phyloP scores from a whole-genome alignment of 257 asterid genomes.

The Ilex asprella region DNA sequence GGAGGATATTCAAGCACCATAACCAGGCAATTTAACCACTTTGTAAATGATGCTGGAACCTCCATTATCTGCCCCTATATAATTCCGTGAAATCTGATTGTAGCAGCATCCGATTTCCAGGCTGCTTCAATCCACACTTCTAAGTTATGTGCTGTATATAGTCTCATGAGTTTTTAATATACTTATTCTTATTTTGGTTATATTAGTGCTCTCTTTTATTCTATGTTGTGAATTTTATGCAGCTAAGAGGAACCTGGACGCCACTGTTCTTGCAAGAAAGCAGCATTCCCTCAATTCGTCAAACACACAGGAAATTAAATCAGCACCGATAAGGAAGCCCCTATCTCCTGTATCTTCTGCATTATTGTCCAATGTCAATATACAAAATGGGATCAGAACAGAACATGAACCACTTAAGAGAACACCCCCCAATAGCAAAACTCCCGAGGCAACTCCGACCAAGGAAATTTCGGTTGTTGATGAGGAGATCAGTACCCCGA shows the following conservation, averaged over 20 bases:
- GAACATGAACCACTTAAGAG: slow-evolving; percentile 13
- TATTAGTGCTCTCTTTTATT: no score
- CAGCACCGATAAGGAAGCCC: slow-evolving; percentile 41
- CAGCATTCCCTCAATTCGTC: slow-evolving; percentile 18
- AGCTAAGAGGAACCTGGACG: slow-evolving; percentile 39
- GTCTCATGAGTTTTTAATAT: no score
- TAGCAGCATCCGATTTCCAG: no score
- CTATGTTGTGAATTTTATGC: no score
- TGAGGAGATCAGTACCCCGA: slow-evolving; percentile 48
- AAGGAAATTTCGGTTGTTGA: slow-evolving; percentile 18
- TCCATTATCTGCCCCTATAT: no score
- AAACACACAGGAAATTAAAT: slow-evolving; percentile 14
- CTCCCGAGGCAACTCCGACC: slow-evolving; percentile 30
- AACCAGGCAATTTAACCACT: no score
- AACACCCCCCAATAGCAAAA: slow-evolving; percentile 7
- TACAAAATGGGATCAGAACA: slow-evolving; percentile 25
- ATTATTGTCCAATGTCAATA: slow-evolving; percentile 27
- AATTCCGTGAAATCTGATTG: no score
- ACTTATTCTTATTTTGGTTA: no score
- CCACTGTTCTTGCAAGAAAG: slow-evolving; percentile 16
- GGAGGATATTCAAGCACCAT: no score
- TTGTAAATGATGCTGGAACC: no score
- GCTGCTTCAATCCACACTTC: no score
- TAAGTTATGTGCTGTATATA: no score
- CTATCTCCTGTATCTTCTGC: slow-evolving; percentile 58